Evolutionary conservation across 2,329 filamentous ascomycete species (phyloP), one percentile per base, ranked within the genome.

Genomic region (Paecilomyces sp.): DNA sequence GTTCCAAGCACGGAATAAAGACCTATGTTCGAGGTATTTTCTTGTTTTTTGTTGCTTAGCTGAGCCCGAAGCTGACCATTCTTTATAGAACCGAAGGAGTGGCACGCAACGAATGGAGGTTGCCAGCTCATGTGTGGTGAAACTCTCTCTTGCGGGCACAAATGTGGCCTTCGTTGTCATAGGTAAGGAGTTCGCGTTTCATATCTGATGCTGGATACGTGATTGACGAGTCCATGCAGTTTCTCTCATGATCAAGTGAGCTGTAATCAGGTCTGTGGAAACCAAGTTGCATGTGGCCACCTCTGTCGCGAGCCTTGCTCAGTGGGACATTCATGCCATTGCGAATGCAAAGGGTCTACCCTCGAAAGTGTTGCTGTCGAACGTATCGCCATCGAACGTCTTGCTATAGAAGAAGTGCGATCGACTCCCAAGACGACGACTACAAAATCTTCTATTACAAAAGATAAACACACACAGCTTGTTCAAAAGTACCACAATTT

Each of bases 1-100:
- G 90, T 67, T 67, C 75, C 5, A 83, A 80, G 0, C 90, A 93
- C 68, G 68, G 74, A 0, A 76, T 70, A 1, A 79, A 77, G 30
- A 82, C 77, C 0, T 75, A 79, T 54, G 80, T 91, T 31, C 72
- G 76, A 56, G 67, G 77, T 79, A 60, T 60, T 67, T 62, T 28
- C 5, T n/a, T 13, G 53, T 56, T 65, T 52, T 65, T 58, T 62
- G 50, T 33, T 56, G 8, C 54, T 56, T 55, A 55, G 64, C 30
- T 30, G 60, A 15, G n/a, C 54, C 61, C 41, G 57, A 36, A 18
- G 2, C n/a, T 55, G 28, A 50, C 13, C 52, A 55, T 12, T 34
- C 15, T 28, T 47, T 56, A 56, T 57, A 70, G 76, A 82, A 11
- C 74, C 82, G 0, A 72, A 79, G 1, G 80, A 85, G 18, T 90